Evolutionary conservation across 2,329 filamentous ascomycete genomes (phyloP).

Genomic region (Fusarium brevicatenulatum): DNA sequence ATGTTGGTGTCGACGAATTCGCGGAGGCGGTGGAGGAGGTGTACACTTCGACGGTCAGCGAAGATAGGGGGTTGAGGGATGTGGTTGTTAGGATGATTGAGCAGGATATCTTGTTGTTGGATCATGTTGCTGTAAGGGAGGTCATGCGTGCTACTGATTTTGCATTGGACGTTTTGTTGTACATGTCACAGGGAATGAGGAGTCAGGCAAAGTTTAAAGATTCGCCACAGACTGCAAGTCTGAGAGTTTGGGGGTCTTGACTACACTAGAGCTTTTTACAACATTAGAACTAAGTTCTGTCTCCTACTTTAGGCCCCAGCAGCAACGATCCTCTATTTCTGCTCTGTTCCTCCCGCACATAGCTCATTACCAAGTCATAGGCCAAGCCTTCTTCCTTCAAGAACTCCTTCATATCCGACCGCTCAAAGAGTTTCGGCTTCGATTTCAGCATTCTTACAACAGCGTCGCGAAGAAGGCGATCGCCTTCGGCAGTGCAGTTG

Average conservation of each 20-base stretch:
- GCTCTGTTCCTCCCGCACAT: too few species aligned
- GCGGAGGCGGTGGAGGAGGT: background rate
- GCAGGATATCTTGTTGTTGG: background rate
- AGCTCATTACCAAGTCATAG: background rate
- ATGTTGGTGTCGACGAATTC: background rate
- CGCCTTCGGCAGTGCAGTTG: background rate
- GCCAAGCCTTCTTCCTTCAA: background rate
- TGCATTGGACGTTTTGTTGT: background rate
- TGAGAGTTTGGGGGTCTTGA: background rate
- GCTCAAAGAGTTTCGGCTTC: background rate
- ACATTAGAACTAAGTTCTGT: background rate
- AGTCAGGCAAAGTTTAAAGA: background rate
- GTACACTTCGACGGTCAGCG: background rate
- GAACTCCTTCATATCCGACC: background rate
- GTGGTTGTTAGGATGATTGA: background rate
- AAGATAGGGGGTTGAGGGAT: background rate
- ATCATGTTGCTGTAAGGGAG: background rate
- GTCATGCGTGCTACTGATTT: background rate
- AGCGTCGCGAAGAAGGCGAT: background rate
- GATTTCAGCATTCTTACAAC: background rate
- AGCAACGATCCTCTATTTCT: too few species aligned
- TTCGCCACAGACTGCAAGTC: background rate
- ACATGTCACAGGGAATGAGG: background rate
- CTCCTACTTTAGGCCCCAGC: too few species aligned
- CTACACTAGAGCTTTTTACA: background rate